phyloP scores from a whole-genome alignment of 805 yeast genomes.

The Candida nitratophila region DNA sequence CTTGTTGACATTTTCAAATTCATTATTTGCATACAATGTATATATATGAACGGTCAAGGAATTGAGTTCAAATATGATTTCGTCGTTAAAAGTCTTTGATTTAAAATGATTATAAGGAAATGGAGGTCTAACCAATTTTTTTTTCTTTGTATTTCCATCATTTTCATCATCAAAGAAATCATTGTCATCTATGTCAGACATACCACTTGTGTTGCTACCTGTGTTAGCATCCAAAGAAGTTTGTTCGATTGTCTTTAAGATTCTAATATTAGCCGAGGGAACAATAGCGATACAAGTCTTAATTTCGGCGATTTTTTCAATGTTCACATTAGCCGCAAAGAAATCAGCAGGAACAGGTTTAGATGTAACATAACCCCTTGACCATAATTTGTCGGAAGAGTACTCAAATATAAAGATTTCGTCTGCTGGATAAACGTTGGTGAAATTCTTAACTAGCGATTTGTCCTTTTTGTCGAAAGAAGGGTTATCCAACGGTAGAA shows the following conservation, averaged over 20 bases:
- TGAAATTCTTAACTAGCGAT: slow-evolving; percentile 13
- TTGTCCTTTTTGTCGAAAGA: slow-evolving; percentile 6
- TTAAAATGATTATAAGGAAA: slow-evolving; percentile 23
- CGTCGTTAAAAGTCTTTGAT: slow-evolving; percentile 41
- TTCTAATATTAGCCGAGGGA: slow-evolving; percentile 49
- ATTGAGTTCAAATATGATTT: slow-evolving; percentile 49
- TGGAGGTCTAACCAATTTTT: neutral
- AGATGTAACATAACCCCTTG: slow-evolving; percentile 65
- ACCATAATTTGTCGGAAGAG: slow-evolving; percentile 53
- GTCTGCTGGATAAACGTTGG: slow-evolving; percentile 67
- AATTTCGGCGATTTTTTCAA: slow-evolving; percentile 57
- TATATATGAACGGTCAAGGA: slow-evolving; percentile 58
- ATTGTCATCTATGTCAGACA: neutral
- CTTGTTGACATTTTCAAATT: slow-evolving; percentile 54
- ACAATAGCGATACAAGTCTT: slow-evolving; percentile 49
- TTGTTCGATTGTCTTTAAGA: slow-evolving; percentile 31
- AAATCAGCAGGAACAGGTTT: slow-evolving; percentile 69
- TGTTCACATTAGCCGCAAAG: slow-evolving; percentile 49
- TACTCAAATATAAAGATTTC: slow-evolving; percentile 69
- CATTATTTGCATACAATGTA: slow-evolving; percentile 65
- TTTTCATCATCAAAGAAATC: neutral
- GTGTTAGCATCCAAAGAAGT: neutral
- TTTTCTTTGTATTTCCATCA: neutral
- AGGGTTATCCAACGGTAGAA: slow-evolving; percentile 37
- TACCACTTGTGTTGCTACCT: neutral